phyloP scores from a whole-genome alignment of 192 early-diverging fungal genomes.

The Pilobolus umbonatus region DNA sequence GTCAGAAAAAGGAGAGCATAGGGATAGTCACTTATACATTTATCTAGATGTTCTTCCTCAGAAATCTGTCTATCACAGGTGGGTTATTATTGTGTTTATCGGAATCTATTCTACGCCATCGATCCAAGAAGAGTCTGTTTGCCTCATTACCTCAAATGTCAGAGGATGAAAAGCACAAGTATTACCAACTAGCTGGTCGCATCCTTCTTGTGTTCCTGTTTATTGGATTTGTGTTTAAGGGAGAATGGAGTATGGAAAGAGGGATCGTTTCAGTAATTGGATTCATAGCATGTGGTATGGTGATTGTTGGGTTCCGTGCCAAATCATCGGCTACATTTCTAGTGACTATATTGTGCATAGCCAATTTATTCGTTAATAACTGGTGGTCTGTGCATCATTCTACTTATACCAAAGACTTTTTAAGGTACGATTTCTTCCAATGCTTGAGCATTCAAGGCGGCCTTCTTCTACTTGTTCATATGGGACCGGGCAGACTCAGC shows the following conservation, averaged over 20 bases:
- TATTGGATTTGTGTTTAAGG: conserved; percentile 82
- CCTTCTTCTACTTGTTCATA: conserved; percentile 84
- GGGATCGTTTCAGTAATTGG: conserved; percentile 71
- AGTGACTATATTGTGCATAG: conserved; percentile 79
- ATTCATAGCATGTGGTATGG: conserved; percentile 82
- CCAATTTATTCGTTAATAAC: conserved; percentile 92
- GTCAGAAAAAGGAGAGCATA: background rate
- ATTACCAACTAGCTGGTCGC: conserved; percentile 87
- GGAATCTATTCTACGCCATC: conserved; percentile 55
- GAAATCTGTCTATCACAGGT: conserved; percentile 85
- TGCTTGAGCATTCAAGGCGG: conserved; percentile 96
- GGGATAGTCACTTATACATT: background rate
- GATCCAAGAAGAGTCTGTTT: conserved; percentile 66
- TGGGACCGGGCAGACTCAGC: conserved; percentile 87
- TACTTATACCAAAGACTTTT: conserved; percentile 83
- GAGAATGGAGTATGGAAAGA: conserved; percentile 66
- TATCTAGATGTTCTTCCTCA: conserved; percentile 66
- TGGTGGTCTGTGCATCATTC: conserved; percentile 88
- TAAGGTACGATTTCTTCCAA: conserved; percentile 99
- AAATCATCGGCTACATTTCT: conserved; percentile 93
- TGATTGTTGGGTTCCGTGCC: conserved; percentile 95
- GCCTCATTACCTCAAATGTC: conserved; percentile 80
- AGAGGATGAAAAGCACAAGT: conserved; percentile 79
- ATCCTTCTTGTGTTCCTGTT: conserved; percentile 90
- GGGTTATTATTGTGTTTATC: conserved; percentile 92